phyloP scores from a whole-genome alignment of 768 basidiomycete genomes.

The Tulasnella calospora region DNA sequence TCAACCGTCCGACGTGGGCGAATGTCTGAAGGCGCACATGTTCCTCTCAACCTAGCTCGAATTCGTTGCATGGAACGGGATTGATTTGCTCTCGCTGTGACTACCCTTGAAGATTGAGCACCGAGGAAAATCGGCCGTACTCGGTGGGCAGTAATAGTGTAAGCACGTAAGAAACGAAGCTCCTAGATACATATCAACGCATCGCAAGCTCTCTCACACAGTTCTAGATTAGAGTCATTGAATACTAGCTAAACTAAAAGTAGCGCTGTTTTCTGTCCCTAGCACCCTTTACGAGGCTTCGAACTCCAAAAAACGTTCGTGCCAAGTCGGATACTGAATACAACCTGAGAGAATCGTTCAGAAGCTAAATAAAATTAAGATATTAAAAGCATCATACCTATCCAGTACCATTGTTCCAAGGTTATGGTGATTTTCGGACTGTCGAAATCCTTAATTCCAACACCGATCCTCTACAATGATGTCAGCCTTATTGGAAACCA shows the following conservation, averaged over 20 bases:
- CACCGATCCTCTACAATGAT: background rate
- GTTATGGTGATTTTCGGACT: background rate
- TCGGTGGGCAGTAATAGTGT: too few relatives aligned
- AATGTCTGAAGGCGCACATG: too few relatives aligned
- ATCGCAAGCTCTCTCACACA: too few relatives aligned
- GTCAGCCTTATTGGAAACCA: background rate
- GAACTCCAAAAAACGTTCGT: background rate
- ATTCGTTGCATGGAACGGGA: too few relatives aligned
- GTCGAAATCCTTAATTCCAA: background rate
- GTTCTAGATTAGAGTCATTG: background rate
- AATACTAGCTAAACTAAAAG: background rate
- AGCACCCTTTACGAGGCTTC: background rate
- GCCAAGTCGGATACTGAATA: background rate
- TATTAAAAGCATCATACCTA: background rate
- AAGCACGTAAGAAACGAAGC: too few relatives aligned
- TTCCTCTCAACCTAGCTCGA: too few relatives aligned
- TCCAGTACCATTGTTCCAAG: background rate
- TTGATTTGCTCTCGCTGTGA: too few relatives aligned
- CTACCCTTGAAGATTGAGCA: too few relatives aligned
- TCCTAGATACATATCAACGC: too few relatives aligned
- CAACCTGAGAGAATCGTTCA: background rate
- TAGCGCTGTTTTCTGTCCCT: too few relatives aligned
- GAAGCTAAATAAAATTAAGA: background rate
- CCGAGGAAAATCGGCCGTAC: too few relatives aligned
- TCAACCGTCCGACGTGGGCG: too few relatives aligned